Conservation (phyloP, 1,139 yeast genomes). For the Protomyces pachydermus region DNA sequence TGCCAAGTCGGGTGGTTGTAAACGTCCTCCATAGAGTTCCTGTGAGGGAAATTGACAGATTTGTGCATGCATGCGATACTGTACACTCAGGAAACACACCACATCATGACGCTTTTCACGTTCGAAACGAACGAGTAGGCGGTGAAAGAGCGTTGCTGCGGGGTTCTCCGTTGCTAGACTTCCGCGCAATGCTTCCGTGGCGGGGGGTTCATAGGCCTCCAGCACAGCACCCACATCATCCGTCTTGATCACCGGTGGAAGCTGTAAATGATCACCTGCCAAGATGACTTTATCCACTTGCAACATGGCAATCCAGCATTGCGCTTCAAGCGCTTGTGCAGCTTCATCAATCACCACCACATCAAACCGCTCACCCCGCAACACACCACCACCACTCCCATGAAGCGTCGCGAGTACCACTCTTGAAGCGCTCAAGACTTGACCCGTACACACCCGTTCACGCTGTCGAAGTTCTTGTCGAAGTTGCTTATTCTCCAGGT, state of each 20-base stretch:
- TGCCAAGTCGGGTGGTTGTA: conserved; percentile 52
- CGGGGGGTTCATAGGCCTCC: background rate
- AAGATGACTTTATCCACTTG: conserved; percentile 56
- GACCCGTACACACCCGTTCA: conserved; percentile 59
- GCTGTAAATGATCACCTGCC: conserved; percentile 68
- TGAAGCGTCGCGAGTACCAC: conserved; percentile 81
- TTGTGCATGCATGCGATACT: conserved; percentile 75
- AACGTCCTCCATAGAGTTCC: conserved; percentile 56
- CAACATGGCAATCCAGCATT: conserved; percentile 92
- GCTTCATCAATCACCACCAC: conserved; percentile 91
- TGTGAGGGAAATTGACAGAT: conserved; percentile 78
- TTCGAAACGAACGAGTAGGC: conserved; percentile 54
- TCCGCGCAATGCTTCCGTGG: background rate
- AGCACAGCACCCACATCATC: conserved; percentile 32
- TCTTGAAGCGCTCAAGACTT: conserved; percentile 57
- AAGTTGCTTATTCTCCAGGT: conserved; percentile 62
- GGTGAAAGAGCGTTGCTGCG: conserved; percentile 70
- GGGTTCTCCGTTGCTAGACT: conserved; percentile 36
- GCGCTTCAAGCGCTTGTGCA: conserved; percentile 89
- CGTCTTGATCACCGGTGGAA: conserved; percentile 50
- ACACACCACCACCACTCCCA: conserved; percentile 54
- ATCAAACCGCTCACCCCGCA: conserved; percentile 50
- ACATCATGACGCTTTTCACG: background rate
- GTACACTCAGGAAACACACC: conserved; percentile 50
- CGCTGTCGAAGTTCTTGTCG: conserved; percentile 64